Evolutionary conservation across 208 protist species (phyloP), one percentile per base, ranked within the genome.

Genomic region (Phytomonas francai): DNA sequence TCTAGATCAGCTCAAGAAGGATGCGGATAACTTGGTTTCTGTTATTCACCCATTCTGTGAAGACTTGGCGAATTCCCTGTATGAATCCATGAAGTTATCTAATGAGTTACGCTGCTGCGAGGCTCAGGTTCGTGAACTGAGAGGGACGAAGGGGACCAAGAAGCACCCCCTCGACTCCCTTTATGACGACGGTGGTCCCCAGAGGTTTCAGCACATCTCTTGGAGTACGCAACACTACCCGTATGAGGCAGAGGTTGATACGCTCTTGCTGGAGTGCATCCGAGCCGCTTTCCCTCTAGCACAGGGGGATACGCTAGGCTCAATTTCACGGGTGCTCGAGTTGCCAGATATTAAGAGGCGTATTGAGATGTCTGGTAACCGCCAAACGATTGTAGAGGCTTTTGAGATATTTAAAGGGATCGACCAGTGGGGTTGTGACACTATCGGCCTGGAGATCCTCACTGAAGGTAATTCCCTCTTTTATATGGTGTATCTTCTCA

Each of bases 401-500:
- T 87, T 95, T 68, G 74, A 85, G 59, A 89, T 92, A 60, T 87
- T 96, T 74, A 83, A 88, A 39, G 87, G 87, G 45, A 73, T 97
- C 45, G 91, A 96, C 70, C 73, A 78, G 39, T 95, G 89, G 87
- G 83, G 94, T 72, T 97, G 91, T 77, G 82, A 95, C 77, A 81
- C 78, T 3, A 94, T 97, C 58, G 83, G 90, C 61, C 76, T 97
- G 0, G 83, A 94, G 66, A 84, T 91, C 74, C 85, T 91, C 71
- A 95, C 91, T 22, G 84, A 92, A 70, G 85, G 85, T 65, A 92
- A 89, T 69, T 81, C 91, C 3, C 88, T 97, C 57, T 94, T 97
- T 67, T 89, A 84, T 67, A 94, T 84, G 5, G 84, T 84, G 29
- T 97, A 93, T 64, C 67, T 87, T 22, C 73, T 97, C 22, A 61